Evolutionary conservation across 2,329 filamentous ascomycete genomes (phyloP), one percentile per base, ranked within the genome.

Genomic region (Verticillium nonalfalfae): DNA sequence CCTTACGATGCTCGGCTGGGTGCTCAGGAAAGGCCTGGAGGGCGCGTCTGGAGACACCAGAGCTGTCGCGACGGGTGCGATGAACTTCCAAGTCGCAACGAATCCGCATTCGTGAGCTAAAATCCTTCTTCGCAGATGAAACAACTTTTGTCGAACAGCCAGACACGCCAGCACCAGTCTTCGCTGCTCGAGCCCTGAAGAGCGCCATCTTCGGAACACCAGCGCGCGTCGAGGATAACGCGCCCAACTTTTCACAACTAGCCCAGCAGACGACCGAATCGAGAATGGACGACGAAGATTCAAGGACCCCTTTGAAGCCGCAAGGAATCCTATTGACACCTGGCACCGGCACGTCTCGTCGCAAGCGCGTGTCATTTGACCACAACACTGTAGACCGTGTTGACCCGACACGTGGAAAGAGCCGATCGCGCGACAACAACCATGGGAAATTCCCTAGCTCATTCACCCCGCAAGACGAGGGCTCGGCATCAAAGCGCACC

Each of bases 301-400:
- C 71, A 7, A 74, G 73, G 54, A 84, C 81, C 21, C 81, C 82
- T 1, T 74, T 71, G 21, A 83, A 80, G 64, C 81, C 81, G 0
- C 63, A 64, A 34, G 85, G 86, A 1, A 89, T 89, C 54, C 76
- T 89, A 2, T 71, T 89, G 56, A 89, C 86, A 0, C 86, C 86
- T 0, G 86, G 86, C 1, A 88, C 85, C 1, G 85, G 79, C 15
- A 81, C 85, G 1, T 77, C 83, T 54, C 80, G 82, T 59, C 80
- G 84, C 54, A 89, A 89, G 70, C 85, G 84, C 66, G 86, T 89
- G 31, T 87, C 86, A 0, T 89, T 89, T 67, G 85, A 82, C 13
- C 77, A 80, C 61, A 85, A 87, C 58, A 80, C 87, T 13, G 69
- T 76, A 18, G 74, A 76, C 50, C 80, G 79, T 21, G 75, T 76